Base-by-base conservation (phyloP, 371 early-diverging fungal species). In the Funneliformis caledonium region DNA sequence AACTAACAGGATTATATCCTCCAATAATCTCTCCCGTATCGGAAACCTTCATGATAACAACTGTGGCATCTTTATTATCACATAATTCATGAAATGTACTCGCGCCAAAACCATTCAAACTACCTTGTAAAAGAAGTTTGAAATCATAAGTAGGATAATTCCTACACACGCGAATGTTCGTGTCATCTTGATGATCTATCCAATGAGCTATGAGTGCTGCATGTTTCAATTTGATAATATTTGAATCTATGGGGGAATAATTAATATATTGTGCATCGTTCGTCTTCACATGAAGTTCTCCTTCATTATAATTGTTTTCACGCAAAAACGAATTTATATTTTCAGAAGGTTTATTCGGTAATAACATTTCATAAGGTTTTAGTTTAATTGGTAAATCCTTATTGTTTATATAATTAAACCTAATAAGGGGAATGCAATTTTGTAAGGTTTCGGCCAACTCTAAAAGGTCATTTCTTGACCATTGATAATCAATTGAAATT, bases 1-100 rank as follows among this genome's bases (percentile, higher is more conserved):
- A 76, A 62, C 62, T 37, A 31, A 76, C 12, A 47, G 76, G 76
- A 62, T 76, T 76, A 76, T 76, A 76, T 12, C 76, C 76, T 10
- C 76, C 76, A 64, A 76, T 76, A 31, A 76, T n/a, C 43, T 76
- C 52, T 37, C 76, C 59, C 2, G 76, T 62, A 10, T 14, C 62
- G 19, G 12, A 37, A 33, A 42, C 47, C 45, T 62, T 59, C 22
- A 76, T 60, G 4, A 76, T 42, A 9, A 56, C 31, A 19, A 76
- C 37, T 14, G 76, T 76, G 10, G 76, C 76, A 42, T 43, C 59
- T 76, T 76, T 45, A 52, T 76, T 47, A 42, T 76, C 76, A 47
- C 76, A 76, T 26, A 62, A 37, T 7, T 37, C n/a, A 61, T 76
- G 76, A 61, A 76, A 76, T 42, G n/a, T 56, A 42, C 43, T 47